A percentile compares a stretch with the other conserved stretches of the same genome.
Evolutionary conservation across 2,329 filamentous ascomycete genomes (phyloP).

Genomic region (Aureobasidium sp.): DNA sequence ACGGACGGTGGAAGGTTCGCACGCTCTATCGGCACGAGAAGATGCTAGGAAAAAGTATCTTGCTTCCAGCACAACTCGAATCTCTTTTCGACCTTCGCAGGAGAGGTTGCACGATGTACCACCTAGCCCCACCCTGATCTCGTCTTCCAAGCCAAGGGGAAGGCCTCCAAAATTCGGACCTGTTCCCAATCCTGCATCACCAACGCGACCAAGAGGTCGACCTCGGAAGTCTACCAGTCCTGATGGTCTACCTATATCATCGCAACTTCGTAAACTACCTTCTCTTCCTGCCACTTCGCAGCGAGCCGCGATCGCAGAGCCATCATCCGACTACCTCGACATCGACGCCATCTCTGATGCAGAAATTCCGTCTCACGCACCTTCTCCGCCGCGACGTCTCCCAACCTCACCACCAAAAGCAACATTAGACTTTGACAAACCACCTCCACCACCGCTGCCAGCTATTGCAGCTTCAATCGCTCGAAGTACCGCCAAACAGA

Average conservation of each 20-base stretch:
- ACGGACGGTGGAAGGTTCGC: background rate
- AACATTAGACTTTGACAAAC: constrained; percentile 5
- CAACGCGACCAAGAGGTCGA: background rate
- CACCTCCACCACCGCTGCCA: background rate
- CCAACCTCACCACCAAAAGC: background rate
- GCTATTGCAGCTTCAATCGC: background rate
- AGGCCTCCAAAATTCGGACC: constrained; percentile 17
- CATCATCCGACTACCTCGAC: constrained; percentile 17
- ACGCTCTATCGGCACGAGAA: background rate
- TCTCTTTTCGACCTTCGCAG: background rate
- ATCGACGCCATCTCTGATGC: constrained; percentile 28
- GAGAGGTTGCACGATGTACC: background rate
- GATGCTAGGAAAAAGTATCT: background rate
- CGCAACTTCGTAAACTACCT: background rate
- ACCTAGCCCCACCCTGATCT: background rate
- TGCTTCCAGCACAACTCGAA: background rate
- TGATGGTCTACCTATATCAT: background rate
- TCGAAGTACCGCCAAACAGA: background rate
- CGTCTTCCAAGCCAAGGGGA: constrained; percentile 17
- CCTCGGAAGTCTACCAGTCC: background rate
- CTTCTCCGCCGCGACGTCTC: constrained; percentile 25
- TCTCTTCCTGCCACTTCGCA: background rate
- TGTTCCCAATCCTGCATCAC: background rate
- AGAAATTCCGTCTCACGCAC: constrained; percentile 26
- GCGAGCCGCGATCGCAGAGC: background rate